These are phyloP conservation scores for Phoma herbarum DNA, from an alignment of 2,329 filamentous ascomycete genomes.

Conservation along the genomic window DNA sequence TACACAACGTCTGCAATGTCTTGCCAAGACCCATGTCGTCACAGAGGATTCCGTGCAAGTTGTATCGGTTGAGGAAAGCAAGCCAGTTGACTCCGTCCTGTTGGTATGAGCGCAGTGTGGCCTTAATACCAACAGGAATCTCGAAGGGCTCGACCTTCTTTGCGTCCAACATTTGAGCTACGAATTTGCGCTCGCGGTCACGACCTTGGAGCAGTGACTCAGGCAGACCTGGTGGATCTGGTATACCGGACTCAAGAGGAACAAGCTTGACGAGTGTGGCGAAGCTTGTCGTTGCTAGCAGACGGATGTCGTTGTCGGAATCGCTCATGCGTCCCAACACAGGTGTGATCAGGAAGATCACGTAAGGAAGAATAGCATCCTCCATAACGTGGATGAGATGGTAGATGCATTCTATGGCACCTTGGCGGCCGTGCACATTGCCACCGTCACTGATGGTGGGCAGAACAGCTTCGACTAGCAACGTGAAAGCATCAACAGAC, in stretches of 20 bases:
- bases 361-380: slow-evolving; percentile 92
- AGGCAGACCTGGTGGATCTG: slow-evolving; percentile 92
- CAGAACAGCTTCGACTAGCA: slow-evolving; percentile 89
- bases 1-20: slow-evolving; percentile 95
- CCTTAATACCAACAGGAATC: slow-evolving; percentile 96
- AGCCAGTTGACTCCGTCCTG: slow-evolving; percentile 99
- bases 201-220: slow-evolving; percentile 86
- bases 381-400: slow-evolving; percentile 99
- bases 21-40: slow-evolving; percentile 99
- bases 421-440: slow-evolving; percentile 88
- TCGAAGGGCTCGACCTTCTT: slow-evolving; percentile 96
- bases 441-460: slow-evolving; percentile 91
- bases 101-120: slow-evolving; percentile 94
- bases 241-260: slow-evolving; percentile 94
- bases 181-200: slow-evolving; percentile 95
- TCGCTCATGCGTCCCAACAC: slow-evolving; percentile 98
- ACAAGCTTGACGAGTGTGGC: slow-evolving; percentile 97
- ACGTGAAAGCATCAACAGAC: slow-evolving; percentile 93
- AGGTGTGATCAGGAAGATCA: slow-evolving; percentile 98
- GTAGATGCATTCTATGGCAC: slow-evolving; percentile 93
- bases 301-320: slow-evolving; percentile 91
- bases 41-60: slow-evolving; percentile 96
- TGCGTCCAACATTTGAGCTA: slow-evolving; percentile 92
- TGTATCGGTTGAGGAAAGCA: slow-evolving; percentile 96
- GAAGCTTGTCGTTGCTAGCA: slow-evolving; percentile 96